Evolutionary conservation across 352 stramenopile genomes (phyloP), one percentile per base, ranked within the genome.

Genomic region (Globisporangium nodosum): DNA sequence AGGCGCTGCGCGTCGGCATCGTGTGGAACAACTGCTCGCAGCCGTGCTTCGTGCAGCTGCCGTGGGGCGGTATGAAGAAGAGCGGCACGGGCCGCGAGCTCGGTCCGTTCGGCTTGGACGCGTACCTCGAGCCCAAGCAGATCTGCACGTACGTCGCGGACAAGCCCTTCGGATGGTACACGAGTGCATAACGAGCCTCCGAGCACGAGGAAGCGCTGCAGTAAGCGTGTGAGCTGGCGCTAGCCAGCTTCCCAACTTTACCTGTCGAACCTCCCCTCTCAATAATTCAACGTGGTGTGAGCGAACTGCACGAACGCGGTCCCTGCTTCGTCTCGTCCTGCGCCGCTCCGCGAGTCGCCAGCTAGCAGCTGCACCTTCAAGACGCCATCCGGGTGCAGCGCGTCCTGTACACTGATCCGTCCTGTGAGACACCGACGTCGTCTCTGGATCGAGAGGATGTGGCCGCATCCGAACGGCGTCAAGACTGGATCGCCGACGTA

Each of bases 11-110:
- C 16, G 72, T 69, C 3, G 78, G 78, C 40, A 80, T 88, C 11
- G 74, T 88, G 16, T 88, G 78, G 78, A 78, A 77, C 61, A 88
- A 88, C 65, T 81, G 74, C 67, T 85, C 73, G 54, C 78, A 88
- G 63, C 78, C 75, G 43, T 70, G 60, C 48, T 78, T 85, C 46
- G 72, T 88, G 45, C 64, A 90, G 64, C 59, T 85, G 45, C 80
- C 83, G 27, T 96, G 90, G 74, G 87, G 87, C 18, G 87, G 87
- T 5, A 76, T 88, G 66, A 93, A 94, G 76, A 87, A 92, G 65
- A 89, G 72, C 54, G 87, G 87, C 18, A 75, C 87, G 15, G 87
- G 87, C 9, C 79, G 87, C 20, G 80, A 90, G 37, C 71, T 87
- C 8, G 79, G 79, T 15, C 75, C 76, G 1, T 87, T 87, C 42